Evolutionary conservation across 257 asterid species (phyloP), one percentile per base, ranked within the genome.

Genomic region (Coffea eugenioides): DNA sequence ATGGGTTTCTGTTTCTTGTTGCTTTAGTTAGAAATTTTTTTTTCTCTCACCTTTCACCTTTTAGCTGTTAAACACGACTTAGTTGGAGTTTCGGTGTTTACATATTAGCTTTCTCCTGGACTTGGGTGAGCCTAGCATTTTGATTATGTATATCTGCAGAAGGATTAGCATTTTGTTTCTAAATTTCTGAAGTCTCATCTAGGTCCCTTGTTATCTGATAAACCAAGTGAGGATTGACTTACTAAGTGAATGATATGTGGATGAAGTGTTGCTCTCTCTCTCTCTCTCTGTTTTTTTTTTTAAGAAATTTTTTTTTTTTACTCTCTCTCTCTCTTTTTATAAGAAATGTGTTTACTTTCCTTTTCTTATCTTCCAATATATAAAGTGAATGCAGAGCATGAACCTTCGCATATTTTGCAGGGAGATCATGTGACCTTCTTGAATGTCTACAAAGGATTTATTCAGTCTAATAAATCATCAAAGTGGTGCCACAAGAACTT

Each of bases 401-500:
- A 69, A 77, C 25, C 36, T 56, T 43, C 73, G 66, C 77, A 71
- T 67, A 72, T 49, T 75, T 71, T 89, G 86, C 92, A 96, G 99
- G 99, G 99, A 77, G 99, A 96, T 77, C 98, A 92, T 82, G 90
- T 93, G 51, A 90, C 98, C 70, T 96, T 92, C 90, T 87, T 96
- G 81, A 96, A 96, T 52, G 93, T 96, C 75, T 91, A 92, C 84
- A 96, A 88, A 90, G 99, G 98, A 80, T 96, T 90, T 90, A 77
- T 87, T n/a, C 88, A 81, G 82, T 94, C 97, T 41, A 88, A 92
- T 59, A 93, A 86, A 94, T 94, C 99, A 79, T 86, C 97, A 25
- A 92, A 88, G 79, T 96, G 99, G 99, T 96, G 99, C 83, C 97
- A 92, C 84, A 93, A 90, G 91, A 96, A 96, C 84, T 92, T 88